These are phyloP conservation scores for Hymenoscyphus occultus DNA, from an alignment of 2,329 filamentous ascomycete genomes.

Conservation along the genomic window DNA sequence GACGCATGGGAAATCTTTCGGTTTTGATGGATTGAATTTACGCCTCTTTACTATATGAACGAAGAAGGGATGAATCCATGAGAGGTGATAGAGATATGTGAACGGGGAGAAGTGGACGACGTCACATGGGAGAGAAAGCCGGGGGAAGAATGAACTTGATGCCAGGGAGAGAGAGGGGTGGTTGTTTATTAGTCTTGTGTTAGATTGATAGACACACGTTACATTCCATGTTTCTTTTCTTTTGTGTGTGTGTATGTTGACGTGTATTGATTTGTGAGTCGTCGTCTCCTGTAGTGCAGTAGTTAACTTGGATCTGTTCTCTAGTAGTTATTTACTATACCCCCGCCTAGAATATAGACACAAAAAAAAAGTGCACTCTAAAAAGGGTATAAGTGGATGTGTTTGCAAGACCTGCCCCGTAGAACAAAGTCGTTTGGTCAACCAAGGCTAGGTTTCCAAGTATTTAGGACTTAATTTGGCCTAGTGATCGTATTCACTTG, in stretches of 20 bases:
- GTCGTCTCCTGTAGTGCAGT: no score
- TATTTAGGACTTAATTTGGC: no score
- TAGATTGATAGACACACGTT: neutral
- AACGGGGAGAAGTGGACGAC: neutral
- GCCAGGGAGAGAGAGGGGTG: neutral
- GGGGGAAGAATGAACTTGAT: neutral
- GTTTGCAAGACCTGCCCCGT: no score
- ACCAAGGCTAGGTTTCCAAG: no score
- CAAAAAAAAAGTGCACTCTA: no score
- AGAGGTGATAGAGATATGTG: neutral
- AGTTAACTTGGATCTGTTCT: neutral
- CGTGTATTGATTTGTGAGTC: no score
- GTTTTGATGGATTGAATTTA: neutral
- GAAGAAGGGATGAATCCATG: neutral
- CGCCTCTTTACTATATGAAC: neutral
- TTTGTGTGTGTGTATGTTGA: neutral
- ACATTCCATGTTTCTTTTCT: neutral
- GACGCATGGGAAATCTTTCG: neutral
- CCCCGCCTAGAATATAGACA: neutral
- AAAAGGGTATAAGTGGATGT: no score
- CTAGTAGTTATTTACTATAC: neutral
- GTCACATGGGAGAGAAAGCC: neutral
- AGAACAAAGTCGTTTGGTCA: no score
- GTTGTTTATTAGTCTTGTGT: neutral
- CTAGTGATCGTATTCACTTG: no score